Percentiles rank a stretch among this genome's conserved stretches.
phyloP scores from a whole-genome alignment of 495 filamentous ascomycete genomes.

The Trichoderma parareesei region DNA sequence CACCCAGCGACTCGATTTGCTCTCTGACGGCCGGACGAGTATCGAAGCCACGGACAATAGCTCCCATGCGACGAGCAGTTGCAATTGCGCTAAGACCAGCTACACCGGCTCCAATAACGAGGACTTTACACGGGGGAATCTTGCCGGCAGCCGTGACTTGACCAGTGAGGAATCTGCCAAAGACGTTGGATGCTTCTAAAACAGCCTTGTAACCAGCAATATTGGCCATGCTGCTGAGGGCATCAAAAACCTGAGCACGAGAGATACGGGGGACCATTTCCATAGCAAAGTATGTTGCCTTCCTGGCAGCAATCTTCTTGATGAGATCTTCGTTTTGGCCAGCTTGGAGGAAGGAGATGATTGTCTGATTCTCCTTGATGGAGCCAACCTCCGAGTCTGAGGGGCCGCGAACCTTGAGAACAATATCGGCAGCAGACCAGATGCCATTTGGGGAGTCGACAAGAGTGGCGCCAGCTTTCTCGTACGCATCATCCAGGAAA shows the following conservation, averaged over 20 bases:
- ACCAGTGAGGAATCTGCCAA: constrained; percentile 73
- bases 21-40: constrained; percentile 70
- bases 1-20: constrained; percentile 76
- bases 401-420: constrained; percentile 71
- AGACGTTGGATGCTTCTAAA: constrained; percentile 72
- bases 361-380: constrained; percentile 53
- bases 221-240: constrained; percentile 77
- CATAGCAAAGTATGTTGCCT: constrained; percentile 69
- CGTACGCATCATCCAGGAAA: constrained; percentile 63
- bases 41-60: constrained; percentile 77
- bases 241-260: constrained; percentile 73
- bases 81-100: constrained; percentile 76
- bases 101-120: constrained; percentile 77
- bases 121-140: constrained; percentile 73
- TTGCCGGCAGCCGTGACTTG: constrained; percentile 77
- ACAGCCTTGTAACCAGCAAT: constrained; percentile 84
- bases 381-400: constrained; percentile 53
- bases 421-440: constrained; percentile 63
- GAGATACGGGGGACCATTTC: constrained; percentile 79
- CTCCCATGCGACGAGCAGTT: constrained; percentile 70
- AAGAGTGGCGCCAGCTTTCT: constrained; percentile 61
- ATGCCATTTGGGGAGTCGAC: constrained; percentile 49
- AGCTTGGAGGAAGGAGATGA: constrained; percentile 71
- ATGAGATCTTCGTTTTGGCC: constrained; percentile 62
- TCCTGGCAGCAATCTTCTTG: constrained; percentile 54